A percentile compares a stretch with the other conserved stretches of the same genome.
Conservation (phyloP, 768 basidiomycete genomes). For the Cystobasidium onofrii region DNA sequence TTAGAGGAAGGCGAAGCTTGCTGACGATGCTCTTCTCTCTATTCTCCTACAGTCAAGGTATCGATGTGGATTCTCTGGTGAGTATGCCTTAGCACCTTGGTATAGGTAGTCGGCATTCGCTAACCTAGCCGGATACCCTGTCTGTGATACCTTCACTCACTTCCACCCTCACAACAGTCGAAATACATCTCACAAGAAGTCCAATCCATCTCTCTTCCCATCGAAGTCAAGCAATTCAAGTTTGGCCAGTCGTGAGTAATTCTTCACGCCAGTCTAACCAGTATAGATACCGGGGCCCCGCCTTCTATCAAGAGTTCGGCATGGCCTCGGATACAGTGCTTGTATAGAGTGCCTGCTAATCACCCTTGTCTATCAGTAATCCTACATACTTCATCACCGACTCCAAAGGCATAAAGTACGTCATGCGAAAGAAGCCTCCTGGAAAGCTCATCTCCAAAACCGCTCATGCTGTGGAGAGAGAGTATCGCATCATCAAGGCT, state of each 20-base stretch:
- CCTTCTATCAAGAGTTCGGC: not conserved
- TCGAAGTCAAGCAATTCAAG: conserved; percentile 84
- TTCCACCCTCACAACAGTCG: not conserved
- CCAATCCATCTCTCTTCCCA: conserved; percentile 55
- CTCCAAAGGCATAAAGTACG: conserved; percentile 51
- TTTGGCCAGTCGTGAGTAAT: conserved; percentile 41
- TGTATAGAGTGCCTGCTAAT: not conserved
- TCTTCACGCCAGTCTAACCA: too few species aligned
- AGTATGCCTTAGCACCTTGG: too few species aligned
- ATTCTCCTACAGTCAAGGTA: conserved; percentile 39
- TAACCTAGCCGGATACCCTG: too few species aligned
- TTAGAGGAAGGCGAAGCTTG: too few species aligned
- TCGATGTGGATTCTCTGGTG: conserved; percentile 61
- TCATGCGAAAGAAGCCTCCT: conserved; percentile 78
- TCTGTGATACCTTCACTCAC: not conserved
- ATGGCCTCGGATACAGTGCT: not conserved
- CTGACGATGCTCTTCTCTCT: too few species aligned
- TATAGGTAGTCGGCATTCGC: too few species aligned
- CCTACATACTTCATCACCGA: conserved; percentile 91
- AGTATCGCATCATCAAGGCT: conserved; percentile 71
- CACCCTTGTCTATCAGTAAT: conserved; percentile 49
- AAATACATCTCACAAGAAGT: conserved; percentile 55
- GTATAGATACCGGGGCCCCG: not conserved
- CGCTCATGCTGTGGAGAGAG: conserved; percentile 90
- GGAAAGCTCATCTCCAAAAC: conserved; percentile 79